phyloP scores from a whole-genome alignment of 73 alveolate genomes.

The Symbiodinium natans region DNA sequence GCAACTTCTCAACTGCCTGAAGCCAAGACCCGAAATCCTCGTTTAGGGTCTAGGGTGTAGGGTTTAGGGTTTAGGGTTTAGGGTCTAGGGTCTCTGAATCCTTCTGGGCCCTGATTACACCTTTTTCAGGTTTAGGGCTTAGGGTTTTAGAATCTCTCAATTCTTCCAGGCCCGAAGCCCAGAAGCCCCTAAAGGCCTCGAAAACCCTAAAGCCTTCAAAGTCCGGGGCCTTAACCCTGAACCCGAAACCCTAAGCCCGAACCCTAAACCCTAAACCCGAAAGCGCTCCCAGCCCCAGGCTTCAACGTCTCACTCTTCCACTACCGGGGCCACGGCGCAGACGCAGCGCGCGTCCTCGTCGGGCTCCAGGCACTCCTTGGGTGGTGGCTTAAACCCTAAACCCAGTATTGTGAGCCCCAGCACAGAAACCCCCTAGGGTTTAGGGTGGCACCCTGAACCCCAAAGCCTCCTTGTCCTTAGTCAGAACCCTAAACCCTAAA shows the following conservation, averaged over 20 bases:
- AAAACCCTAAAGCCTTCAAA: not conserved
- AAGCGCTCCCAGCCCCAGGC: not conserved
- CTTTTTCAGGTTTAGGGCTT: no score
- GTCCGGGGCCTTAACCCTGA: not conserved
- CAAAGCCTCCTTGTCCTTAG: no score
- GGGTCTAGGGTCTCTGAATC: no score
- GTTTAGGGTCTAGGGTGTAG: no score
- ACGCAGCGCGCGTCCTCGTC: slow-evolving; percentile 85
- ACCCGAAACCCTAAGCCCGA: not conserved
- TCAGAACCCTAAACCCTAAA: not conserved
- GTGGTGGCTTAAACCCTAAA: not conserved
- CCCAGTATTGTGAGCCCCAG: no score
- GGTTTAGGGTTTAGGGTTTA: no score
- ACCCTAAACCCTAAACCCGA: not conserved
- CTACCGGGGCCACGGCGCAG: slow-evolving; percentile 83
- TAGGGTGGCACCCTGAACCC: no score
- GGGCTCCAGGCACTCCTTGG: slow-evolving; percentile 66
- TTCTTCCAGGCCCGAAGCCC: not conserved
- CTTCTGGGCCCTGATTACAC: no score
- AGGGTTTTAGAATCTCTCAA: no score
- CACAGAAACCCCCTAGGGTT: not conserved
- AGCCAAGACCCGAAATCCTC: not conserved
- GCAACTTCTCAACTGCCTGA: not conserved
- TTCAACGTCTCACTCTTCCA: slow-evolving; percentile 90
- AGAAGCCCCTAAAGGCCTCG: not conserved